Percentiles rank a stretch among this genome's conserved stretches.
phyloP scores from a whole-genome alignment of 768 basidiomycete genomes.

The Leccinum rimulosum region DNA sequence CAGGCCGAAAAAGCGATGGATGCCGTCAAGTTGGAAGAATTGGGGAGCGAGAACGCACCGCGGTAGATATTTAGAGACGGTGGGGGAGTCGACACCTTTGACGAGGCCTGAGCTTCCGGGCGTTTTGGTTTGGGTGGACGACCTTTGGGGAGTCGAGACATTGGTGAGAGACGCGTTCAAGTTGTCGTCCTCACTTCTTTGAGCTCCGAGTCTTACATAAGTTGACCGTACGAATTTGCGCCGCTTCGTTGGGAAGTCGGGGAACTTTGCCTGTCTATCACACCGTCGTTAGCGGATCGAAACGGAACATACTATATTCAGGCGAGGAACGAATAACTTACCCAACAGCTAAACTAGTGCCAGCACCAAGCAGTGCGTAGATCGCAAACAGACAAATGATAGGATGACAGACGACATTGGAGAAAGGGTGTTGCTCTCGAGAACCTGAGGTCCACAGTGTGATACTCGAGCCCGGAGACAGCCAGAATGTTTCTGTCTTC shows the following conservation, averaged over 20 bases:
- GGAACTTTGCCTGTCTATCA: too few species aligned
- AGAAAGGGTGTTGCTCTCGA: not conserved
- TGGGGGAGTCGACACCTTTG: constrained; percentile 10
- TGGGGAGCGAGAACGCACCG: constrained; percentile 69
- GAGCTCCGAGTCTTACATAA: too few species aligned
- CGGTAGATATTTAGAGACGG: constrained; percentile 63
- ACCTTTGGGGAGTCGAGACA: constrained; percentile 20
- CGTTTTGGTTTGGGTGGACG: not conserved
- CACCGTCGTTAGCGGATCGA: too few species aligned
- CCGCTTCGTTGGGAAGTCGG: too few species aligned
- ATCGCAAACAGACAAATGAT: too few species aligned
- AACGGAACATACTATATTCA: too few species aligned
- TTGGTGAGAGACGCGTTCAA: too few species aligned
- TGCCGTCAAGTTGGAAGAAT: constrained; percentile 68
- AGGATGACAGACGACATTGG: constrained; percentile 1
- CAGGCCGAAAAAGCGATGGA: constrained; percentile 58
- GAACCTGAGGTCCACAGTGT: constrained; percentile 3
- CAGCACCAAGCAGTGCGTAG: too few species aligned
- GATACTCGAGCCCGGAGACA: not conserved
- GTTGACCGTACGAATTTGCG: too few species aligned
- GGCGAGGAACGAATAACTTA: too few species aligned
- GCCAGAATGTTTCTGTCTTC: not conserved
- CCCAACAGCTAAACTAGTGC: too few species aligned
- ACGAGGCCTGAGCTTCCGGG: not conserved
- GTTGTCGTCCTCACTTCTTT: too few species aligned